These are phyloP conservation scores for Biscogniauxia sp. DNA, from an alignment of 2,329 filamentous ascomycete genomes.

Conservation along the genomic window DNA sequence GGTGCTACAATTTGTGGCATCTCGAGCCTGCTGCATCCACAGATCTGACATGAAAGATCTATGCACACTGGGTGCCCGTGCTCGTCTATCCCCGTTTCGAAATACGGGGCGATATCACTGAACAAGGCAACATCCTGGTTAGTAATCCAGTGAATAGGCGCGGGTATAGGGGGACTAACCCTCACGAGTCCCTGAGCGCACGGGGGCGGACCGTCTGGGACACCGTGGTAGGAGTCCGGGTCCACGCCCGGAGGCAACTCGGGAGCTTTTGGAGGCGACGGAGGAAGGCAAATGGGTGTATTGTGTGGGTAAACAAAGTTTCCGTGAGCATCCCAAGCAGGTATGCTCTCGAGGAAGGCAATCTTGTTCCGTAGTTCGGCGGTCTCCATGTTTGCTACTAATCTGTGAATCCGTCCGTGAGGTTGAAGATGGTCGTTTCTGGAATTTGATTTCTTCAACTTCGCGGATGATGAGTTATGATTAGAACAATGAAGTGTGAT, in stretches of 20 bases:
- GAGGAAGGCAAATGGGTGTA: too few species aligned
- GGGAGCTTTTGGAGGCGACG: background rate
- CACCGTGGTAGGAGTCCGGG: background rate
- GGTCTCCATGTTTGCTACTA: too few species aligned
- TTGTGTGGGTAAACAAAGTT: background rate
- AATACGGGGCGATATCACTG: slow-evolving; percentile 13
- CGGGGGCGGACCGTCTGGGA: slow-evolving; percentile 4
- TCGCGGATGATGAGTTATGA: too few species aligned
- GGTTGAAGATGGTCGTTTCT: too few species aligned
- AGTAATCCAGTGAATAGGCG: background rate
- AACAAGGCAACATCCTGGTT: slow-evolving; percentile 16
- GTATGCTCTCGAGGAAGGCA: too few species aligned
- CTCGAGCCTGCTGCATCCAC: slow-evolving; percentile 8
- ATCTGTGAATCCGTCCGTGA: too few species aligned
- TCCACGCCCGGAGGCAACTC: background rate
- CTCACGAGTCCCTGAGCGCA: slow-evolving; percentile 8
- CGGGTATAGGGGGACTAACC: background rate
- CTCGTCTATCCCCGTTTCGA: slow-evolving; percentile 9
- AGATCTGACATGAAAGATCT: slow-evolving; percentile 19
- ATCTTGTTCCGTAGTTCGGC: too few species aligned
- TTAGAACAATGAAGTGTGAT: too few species aligned
- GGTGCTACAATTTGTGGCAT: slow-evolving; percentile 2
- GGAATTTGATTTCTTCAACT: too few species aligned
- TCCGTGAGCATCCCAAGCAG: background rate
- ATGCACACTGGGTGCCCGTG: slow-evolving; percentile 7